A percentile compares a stretch with the other conserved stretches of the same genome.
Conservation (phyloP, 257 asterid species). For the Phtheirospermum japonicum region DNA sequence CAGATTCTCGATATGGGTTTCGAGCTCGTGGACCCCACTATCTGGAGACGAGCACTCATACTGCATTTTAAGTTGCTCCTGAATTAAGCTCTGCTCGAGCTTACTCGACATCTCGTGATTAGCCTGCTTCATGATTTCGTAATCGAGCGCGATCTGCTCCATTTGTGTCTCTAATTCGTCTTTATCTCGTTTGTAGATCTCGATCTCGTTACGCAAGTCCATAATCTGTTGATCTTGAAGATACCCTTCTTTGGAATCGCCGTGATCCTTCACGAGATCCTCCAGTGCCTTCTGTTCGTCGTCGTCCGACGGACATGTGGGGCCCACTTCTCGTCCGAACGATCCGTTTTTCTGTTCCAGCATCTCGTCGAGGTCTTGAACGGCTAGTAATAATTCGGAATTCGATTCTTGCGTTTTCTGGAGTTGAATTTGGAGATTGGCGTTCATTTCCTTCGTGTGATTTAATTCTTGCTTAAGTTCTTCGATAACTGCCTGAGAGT, state of each 20-base stretch:
- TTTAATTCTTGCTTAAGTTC: slow-evolving; percentile 78
- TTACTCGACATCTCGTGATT: slow-evolving; percentile 65
- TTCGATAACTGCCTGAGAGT: slow-evolving; percentile 49
- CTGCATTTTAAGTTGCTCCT: slow-evolving; percentile 80
- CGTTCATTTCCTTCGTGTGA: slow-evolving; percentile 63
- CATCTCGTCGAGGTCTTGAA: slow-evolving; percentile 80
- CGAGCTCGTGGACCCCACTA: slow-evolving; percentile 44
- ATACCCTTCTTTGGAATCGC: slow-evolving; percentile 40
- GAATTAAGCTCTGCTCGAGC: slow-evolving; percentile 78
- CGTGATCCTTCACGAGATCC: slow-evolving; percentile 66
- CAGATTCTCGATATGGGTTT: slow-evolving; percentile 50
- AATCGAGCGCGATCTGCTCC: slow-evolving; percentile 97
- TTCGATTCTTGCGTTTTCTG: slow-evolving; percentile 89
- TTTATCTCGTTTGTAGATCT: slow-evolving; percentile 63
- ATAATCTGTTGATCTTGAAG: slow-evolving; percentile 60
- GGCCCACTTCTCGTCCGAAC: slow-evolving; percentile 34
- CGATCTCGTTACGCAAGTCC: slow-evolving; percentile 65
- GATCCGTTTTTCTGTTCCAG: slow-evolving; percentile 56
- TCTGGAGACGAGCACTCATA: slow-evolving; percentile 68
- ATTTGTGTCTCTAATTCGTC: slow-evolving; percentile 86
- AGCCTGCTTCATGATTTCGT: slow-evolving; percentile 91
- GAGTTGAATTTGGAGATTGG: slow-evolving; percentile 78
- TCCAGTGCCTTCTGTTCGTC: slow-evolving; percentile 84
- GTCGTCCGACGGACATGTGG: slow-evolving; percentile 30
- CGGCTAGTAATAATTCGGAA: slow-evolving; percentile 87